Evolutionary conservation across 768 basidiomycete genomes (phyloP), one percentile per base, ranked within the genome.

Genomic region (Lanmaoa pseudosensibilis): DNA sequence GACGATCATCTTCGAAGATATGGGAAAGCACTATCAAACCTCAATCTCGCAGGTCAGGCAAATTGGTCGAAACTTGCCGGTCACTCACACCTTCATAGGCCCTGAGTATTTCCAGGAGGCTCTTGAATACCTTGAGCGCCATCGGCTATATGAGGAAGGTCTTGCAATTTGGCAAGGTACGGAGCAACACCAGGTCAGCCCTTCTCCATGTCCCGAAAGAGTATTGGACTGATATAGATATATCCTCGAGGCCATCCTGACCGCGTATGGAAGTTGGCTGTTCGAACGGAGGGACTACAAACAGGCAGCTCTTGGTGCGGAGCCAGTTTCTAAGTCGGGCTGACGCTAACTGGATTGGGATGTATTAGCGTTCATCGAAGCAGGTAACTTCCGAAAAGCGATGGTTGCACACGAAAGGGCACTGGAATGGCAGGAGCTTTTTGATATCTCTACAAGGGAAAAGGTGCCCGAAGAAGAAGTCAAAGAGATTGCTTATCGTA

Each of bases 341-440:
- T 32, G 37, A 48, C 21, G 39, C 44, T 58, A 38, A 66, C 61
- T 45, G 21, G 13, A 39, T 46, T 9, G 13, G 51, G 51, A 27
- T 41, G 43, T 57, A 55, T 54, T 61, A 92, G 95, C 86, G 0
- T 97, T 94, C 73, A 70, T 82, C 0, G 82, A 92, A 60, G 92
- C 90, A 9, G 69, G 73, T 5, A 77, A 83, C 51, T 73, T 76
- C 2, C 67, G 77, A 5, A 94, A 92, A 57, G 92, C 95, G 2
- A 86, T 99, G 82, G 78, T 88, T 10, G 87, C 95, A 0, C 85
- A 94, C 64, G 95, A 98, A 71, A 88, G 86, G 54, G 89, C 90
- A 0, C 75, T 93, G 33, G 83, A 89, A 52, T 99, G 96, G 96
- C 86, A 89, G 65, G 93, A 95, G 60, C 76, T 97, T 0, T 98